Conservation (phyloP, 2,329 filamentous ascomycete species). For the Stagonosporopsis cucurbitacearum region DNA sequence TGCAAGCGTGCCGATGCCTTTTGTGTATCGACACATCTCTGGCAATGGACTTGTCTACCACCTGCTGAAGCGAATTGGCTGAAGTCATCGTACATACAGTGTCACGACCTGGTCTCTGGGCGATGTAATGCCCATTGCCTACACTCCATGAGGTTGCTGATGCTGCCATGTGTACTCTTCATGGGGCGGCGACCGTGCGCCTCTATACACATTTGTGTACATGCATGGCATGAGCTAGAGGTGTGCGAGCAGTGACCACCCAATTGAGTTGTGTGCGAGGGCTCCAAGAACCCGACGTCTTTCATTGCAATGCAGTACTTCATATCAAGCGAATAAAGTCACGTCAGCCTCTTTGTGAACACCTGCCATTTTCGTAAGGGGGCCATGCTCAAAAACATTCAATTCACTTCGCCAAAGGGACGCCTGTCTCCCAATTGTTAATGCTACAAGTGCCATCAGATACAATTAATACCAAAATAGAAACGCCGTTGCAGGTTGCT, state of each 20-base stretch:
- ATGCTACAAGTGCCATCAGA: neutral
- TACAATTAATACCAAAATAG: constrained; percentile 11
- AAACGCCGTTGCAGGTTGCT: constrained; percentile 17
- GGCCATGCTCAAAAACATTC: neutral
- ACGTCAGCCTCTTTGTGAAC: neutral
- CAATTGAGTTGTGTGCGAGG: neutral
- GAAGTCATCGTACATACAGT: neutral
- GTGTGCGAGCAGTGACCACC: neutral
- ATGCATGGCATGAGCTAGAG: neutral
- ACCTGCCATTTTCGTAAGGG: neutral
- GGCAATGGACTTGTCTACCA: neutral
- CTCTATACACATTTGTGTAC: neutral
- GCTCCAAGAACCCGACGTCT: neutral
- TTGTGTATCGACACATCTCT: constrained; percentile 19
- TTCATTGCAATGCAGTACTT: neutral
- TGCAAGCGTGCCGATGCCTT: constrained; percentile 17
- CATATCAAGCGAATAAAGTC: neutral
- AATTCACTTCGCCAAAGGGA: neutral
- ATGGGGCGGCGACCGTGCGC: neutral
- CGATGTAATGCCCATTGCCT: neutral
- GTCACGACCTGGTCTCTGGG: neutral
- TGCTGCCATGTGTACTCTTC: neutral
- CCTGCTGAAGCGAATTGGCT: constrained; percentile 1
- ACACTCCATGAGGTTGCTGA: neutral
- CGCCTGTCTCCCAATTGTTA: constrained; percentile 1